Evolutionary conservation across 148 eudicot species (phyloP), one percentile per base, ranked within the genome.

Genomic region (Nyssa sinensis): DNA sequence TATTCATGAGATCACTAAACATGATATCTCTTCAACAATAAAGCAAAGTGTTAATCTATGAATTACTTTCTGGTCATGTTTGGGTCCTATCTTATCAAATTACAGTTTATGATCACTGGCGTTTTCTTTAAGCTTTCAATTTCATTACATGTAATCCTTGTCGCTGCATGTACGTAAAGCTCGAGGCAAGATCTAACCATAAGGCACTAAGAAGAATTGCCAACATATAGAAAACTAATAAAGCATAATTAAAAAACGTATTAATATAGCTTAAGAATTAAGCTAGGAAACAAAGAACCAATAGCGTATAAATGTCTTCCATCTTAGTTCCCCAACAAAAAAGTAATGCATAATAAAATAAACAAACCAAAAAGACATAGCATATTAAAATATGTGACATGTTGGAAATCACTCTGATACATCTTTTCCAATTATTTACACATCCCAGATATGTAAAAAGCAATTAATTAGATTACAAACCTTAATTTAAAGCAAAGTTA

Each of bases 21-120:
- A 66, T 39, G 27, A 61, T 63, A 57, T 58, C 65, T 58, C 51
- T 24, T 59, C 24, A n/a, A 5, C 53, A 10, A 23, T 7, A 55
- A 66, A 66, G 17, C 7, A 58, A 31, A 58, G 64, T 33, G 28
- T n/a, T 71, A 17, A 58, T 35, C 21, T 17, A 72, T 37, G 21
- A 39, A 39, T 61, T 72, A 27, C 12, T 19, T 17, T 35, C 9
- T 24, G n/a, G n/a, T n/a, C 17, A 5, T 34, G 30, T 71, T 70
- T 58, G 74, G 24, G 58, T 60, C 74, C 34, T 58, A 71, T 71
- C 64, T 71, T 34, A 24, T 71, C 74, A 61, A 16, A 23, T n/a
- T 13, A 24, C 41, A 71, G 25, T 35, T 33, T 9, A 0, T 58
- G 53, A 51, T 61, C 58, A 39, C 64, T 31, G 31, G 19, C 25